Base-by-base conservation (phyloP, 2,329 filamentous ascomycete species). In the Sordariomycetes sp. region DNA sequence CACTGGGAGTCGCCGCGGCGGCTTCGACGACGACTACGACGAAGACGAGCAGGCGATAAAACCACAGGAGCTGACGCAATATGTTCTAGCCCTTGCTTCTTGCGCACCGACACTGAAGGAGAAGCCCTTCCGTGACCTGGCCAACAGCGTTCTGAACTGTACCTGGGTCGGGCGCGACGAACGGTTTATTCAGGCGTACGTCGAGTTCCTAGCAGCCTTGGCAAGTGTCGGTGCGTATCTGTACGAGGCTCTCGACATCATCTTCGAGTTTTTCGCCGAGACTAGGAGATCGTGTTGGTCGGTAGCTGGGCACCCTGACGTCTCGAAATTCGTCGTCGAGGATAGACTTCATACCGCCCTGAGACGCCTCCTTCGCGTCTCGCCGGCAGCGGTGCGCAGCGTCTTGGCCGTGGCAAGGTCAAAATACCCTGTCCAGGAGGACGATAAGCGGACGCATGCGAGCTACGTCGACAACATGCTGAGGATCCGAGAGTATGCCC, bases 391-490 rank as follows among this genome's bases (percentile, higher is more conserved):
- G 4, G 86, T 85, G 61, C 78, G 83, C 40, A 80, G 87, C 2
- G 75, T 97, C 34, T 82, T 87, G 43, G 80, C 82, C 37, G 76
- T 91, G 54, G 71, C 96, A 46, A 73, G 80, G 54, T 71, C 76
- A 55, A 86, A 85, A 50, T 96, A 95, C 61, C 90, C 91, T 1
- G 89, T 85, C 60, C 79, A 88, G 55, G 86, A 86, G 62, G 89
- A 96, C 57, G 83, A 86, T 3, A 87, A 87, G 61, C 86, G 85
- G 63, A 79, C 83, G n/a, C 91, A 96, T 69, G 82, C 93, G 64
- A 84, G 86, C n/a, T 99, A 95, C 67, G 87, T 96, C 59, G 81
- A 87, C 65, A 96, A 97, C 68, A 76, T 97, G 11, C 76, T 97
- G 28, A 82, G 80, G 60, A 76, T 97, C 37, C 85, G 88, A 57